Evolutionary conservation across 2,329 filamentous ascomycete species (phyloP), one percentile per base, ranked within the genome.

Genomic region (Sporothrix luriei): DNA sequence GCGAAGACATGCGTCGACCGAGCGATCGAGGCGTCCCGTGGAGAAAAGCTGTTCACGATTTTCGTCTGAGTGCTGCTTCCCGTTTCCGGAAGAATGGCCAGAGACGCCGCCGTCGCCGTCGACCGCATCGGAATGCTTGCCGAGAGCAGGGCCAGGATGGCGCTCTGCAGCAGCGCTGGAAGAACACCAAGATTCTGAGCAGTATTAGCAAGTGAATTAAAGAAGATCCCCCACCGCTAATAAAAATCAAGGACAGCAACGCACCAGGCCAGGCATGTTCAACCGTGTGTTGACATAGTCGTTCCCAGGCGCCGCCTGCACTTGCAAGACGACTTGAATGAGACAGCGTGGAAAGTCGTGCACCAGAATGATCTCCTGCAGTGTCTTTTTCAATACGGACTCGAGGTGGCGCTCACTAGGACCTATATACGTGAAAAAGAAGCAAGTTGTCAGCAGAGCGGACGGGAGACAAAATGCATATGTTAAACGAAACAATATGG

Each of bases 371-470:
- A 94, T 84, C 76, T 91, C 89, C 73, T 89, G 87, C 54, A 96
- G 83, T 16, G 91, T 89, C 66, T 87, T 85, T 78, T 92, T 88
- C 70, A 96, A 78, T 68, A 94, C 82, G 2, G 86, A 88, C 80
- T 97, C 94, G 29, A 97, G 87, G 79, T 97, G 92, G 75, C 93
- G 87, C 79, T 94, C 91, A 72, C 90, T 86, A 21, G 91, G 90
- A 68, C 87, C 88, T 88, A 75, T 76, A 77, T 73, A 74, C 74
- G 74, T 70, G 48, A 76, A 73, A 70, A 70, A 55, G 77, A 4
- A 71, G 73, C 74, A 68, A 74, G 69, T 14, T 48, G 62, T 59
- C 38, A 59, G 61, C 26, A 66, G 40, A 24, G 24, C 16, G 29
- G 59, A 66, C 46, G 29, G 54, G 62, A 59, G 57, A 55, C 59